Base-by-base conservation (phyloP, 805 yeast genomes). In the Barnettozyma vustinii region DNA sequence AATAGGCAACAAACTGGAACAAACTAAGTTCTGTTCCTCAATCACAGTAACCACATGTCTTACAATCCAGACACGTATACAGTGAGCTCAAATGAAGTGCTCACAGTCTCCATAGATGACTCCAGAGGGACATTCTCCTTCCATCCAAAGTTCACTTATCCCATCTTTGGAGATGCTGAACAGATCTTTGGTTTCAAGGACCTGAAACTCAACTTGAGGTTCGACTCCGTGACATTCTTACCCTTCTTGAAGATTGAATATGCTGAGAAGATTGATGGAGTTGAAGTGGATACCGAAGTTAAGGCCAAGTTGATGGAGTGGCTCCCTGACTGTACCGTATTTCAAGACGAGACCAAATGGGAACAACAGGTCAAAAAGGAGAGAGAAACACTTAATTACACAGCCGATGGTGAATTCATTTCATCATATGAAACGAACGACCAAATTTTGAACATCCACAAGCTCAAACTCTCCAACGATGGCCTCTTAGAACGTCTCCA, bases 141-240 rank as follows among this genome's bases (percentile, higher is more conserved):
- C 69, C 68, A 75, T 36, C 97, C 98, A 0, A 60, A 70, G 13
- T 90, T 88, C 68, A 92, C 98, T 1, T 94, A 94, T 64, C 96
- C 97, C 2, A 84, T 94, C 10, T 94, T 80, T 72, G 98, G 98
- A 6, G 96, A 90, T 43, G 76, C 89, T 1, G 99, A 94, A 62
- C 83, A 83, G 47, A 82, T 94, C 1, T 88, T 83, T 60, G 99
- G 99, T 2, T 94, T 80, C 63, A 76, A 83, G 55, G 84, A 80
- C 56, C 70, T 91, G 35, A 72, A 72, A 30, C 80, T 94, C 33
- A 77, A 79, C 55, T 63, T 84, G 36, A 80, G 84, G 16, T 87
- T 87, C 63, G 96, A 91, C 61, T 78, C 85, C 36, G 69, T 74
- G 42, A 83, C 94, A 0, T 78, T 91, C 61, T 72, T 77, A 40